Percentiles rank a stretch among this genome's conserved stretches.
phyloP scores from a whole-genome alignment of 2,329 filamentous ascomycete species.

The Epichloe uncinata region DNA sequence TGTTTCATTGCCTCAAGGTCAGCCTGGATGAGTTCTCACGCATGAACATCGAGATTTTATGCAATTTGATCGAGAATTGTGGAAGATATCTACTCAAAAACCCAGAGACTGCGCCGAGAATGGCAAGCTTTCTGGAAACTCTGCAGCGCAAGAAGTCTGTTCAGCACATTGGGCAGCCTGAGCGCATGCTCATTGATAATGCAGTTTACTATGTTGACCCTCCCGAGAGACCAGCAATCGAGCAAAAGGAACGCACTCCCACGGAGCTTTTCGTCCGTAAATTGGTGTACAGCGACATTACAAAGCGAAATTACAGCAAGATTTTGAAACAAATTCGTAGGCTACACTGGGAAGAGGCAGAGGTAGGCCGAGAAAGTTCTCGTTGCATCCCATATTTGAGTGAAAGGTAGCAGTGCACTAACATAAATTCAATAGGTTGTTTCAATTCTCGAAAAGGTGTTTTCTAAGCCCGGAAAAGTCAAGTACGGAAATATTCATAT shows the following conservation, averaged over 20 bases:
- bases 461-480: slow-evolving; percentile 91
- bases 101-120: slow-evolving; percentile 81
- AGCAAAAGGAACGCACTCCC: slow-evolving; percentile 90
- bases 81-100: slow-evolving; percentile 88
- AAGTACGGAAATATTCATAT: slow-evolving; percentile 96
- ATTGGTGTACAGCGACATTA: slow-evolving; percentile 85
- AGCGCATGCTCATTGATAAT: slow-evolving; percentile 97
- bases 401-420: background rate
- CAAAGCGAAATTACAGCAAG: slow-evolving; percentile 85
- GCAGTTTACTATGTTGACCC: slow-evolving; percentile 97
- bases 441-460: slow-evolving; percentile 71
- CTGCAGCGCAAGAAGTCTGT: slow-evolving; percentile 91
- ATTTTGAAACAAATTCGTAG: slow-evolving; percentile 89
- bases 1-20: slow-evolving; percentile 97
- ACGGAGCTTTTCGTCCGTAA: slow-evolving; percentile 89
- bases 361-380: slow-evolving; percentile 35
- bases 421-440: slow-evolving; percentile 40
- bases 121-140: slow-evolving; percentile 88
- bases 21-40: slow-evolving; percentile 94
- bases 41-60: slow-evolving; percentile 99
- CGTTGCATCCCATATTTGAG: background rate
- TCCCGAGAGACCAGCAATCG: slow-evolving; percentile 81
- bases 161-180: slow-evolving; percentile 87
- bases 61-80: slow-evolving; percentile 90
- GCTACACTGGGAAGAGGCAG: slow-evolving; percentile 91